Conservation (phyloP, 768 basidiomycete species). For the Kwoniella shandongensis region DNA sequence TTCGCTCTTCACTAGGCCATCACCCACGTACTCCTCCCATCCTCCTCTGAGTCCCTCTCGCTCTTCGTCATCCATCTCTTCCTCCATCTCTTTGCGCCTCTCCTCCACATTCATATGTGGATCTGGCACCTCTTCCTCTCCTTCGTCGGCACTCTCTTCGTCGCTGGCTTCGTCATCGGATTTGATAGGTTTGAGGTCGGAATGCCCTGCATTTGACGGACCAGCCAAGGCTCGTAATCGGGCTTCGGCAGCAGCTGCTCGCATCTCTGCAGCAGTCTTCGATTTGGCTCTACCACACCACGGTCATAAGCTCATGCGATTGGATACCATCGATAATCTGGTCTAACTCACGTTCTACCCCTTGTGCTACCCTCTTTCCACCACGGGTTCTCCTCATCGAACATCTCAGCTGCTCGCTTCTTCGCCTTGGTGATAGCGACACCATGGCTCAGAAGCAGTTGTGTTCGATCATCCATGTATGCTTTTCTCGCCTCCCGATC, state of each 20-base stretch:
- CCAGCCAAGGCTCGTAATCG: slow-evolving; percentile 24
- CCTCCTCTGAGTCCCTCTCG: slow-evolving; percentile 32
- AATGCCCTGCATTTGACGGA: slow-evolving; percentile 2
- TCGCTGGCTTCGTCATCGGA: background rate
- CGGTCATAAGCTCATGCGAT: too few relatives aligned
- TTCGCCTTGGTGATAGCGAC: slow-evolving; percentile 35
- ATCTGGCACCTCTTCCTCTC: slow-evolving; percentile 32
- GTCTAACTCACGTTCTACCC: slow-evolving; percentile 35
- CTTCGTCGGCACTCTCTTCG: slow-evolving; percentile 7
- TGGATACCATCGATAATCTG: too few relatives aligned
- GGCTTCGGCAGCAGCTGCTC: slow-evolving; percentile 43
- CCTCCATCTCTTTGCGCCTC: slow-evolving; percentile 41
- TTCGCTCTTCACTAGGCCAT: background rate
- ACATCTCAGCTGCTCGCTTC: slow-evolving; percentile 30
- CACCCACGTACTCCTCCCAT: slow-evolving; percentile 39
- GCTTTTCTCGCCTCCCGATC: slow-evolving; percentile 34
- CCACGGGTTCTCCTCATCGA: slow-evolving; percentile 41
- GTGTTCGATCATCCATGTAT: slow-evolving; percentile 25
- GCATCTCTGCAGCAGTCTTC: slow-evolving; percentile 39
- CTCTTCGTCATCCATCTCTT: slow-evolving; percentile 43
- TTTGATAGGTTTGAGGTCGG: slow-evolving; percentile 9
- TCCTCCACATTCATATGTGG: slow-evolving; percentile 34
- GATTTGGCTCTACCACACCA: slow-evolving; percentile 13
- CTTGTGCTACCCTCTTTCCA: slow-evolving; percentile 41
- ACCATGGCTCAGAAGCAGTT: slow-evolving; percentile 21